A percentile compares a stretch with the other conserved stretches of the same genome.
Conservation (phyloP, 2,329 filamentous ascomycete genomes). For the Cladophialophora psammophila region DNA sequence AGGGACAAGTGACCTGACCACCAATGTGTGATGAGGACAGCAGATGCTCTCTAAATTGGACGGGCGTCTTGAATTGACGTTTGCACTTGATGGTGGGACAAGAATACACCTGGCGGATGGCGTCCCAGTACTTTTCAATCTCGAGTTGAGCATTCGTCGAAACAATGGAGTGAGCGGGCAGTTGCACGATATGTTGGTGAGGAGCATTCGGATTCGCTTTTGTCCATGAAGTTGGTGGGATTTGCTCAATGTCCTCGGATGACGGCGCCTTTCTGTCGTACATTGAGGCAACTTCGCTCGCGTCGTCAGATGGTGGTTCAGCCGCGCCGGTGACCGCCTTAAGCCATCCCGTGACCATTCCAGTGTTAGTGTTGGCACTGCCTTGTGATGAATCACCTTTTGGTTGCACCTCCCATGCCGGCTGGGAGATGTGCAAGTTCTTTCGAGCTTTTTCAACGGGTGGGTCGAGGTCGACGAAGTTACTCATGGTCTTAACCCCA, state of each 20-base stretch:
- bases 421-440: conserved; percentile 6
- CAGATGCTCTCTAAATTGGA: conserved; percentile 47
- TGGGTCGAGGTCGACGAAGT: conserved; percentile 22
- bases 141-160: conserved; percentile 37
- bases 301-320: conserved; percentile 21
- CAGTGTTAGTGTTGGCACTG: background rate
- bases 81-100: conserved; percentile 46
- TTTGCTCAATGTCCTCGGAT: conserved; percentile 14
- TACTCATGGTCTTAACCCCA: conserved; percentile 9
- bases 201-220: conserved; percentile 2
- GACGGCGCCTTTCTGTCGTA: conserved; percentile 25
- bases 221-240: conserved; percentile 13
- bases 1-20: conserved; percentile 48
- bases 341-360: conserved; percentile 26
- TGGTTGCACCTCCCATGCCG: conserved; percentile 7
- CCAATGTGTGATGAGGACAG: conserved; percentile 39
- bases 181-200: conserved; percentile 21
- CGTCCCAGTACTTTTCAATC: conserved; percentile 45
- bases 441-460: background rate
- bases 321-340: conserved; percentile 12
- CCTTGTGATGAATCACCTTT: background rate
- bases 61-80: conserved; percentile 39
- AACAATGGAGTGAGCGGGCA: conserved; percentile 30
- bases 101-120: conserved; percentile 43
- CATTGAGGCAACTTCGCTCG: conserved; percentile 29